Percentiles rank a stretch among this genome's conserved stretches.
Conservation (phyloP, 208 protist species). For the Wallacemonas rigidus region DNA sequence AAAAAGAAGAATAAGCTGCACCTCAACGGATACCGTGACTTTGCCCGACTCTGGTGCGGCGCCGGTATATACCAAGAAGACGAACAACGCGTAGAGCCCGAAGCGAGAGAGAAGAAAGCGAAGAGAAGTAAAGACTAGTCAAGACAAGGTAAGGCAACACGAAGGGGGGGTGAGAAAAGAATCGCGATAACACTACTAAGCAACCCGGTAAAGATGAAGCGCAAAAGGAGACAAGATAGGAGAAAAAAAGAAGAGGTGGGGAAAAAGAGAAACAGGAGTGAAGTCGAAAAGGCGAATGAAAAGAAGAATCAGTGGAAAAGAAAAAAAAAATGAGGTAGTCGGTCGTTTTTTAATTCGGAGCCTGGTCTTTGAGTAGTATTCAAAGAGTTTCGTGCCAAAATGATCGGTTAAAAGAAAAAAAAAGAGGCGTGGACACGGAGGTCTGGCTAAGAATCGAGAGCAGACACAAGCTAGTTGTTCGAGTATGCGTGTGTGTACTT, state of each 20-base stretch:
- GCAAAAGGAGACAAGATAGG: neutral
- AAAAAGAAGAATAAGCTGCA: neutral
- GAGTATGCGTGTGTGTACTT: neutral
- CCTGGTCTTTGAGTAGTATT: neutral
- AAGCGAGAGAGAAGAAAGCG: no score
- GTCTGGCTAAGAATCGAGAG: no score
- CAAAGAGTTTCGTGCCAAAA: no score
- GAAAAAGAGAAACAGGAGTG: slow-evolving; percentile 9
- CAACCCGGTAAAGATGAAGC: neutral
- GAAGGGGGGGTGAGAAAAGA: no score
- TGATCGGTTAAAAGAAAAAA: no score
- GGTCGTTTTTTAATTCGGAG: neutral
- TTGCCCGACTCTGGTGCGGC: no score
- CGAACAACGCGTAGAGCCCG: no score
- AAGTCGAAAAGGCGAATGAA: neutral
- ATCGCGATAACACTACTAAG: neutral
- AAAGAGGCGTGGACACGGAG: no score
- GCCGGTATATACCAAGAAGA: no score
- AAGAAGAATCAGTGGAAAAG: slow-evolving; percentile 13
- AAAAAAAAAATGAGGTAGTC: neutral
- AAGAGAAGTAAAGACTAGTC: no score
- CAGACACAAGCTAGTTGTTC: neutral
- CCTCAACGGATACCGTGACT: no score
- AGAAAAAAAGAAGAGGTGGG: neutral
- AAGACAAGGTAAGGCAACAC: no score